Evolutionary conservation across 1,284 basidiomycete genomes (phyloP), one percentile per base, ranked within the genome.

Genomic region (Apiotrichum siamense): DNA sequence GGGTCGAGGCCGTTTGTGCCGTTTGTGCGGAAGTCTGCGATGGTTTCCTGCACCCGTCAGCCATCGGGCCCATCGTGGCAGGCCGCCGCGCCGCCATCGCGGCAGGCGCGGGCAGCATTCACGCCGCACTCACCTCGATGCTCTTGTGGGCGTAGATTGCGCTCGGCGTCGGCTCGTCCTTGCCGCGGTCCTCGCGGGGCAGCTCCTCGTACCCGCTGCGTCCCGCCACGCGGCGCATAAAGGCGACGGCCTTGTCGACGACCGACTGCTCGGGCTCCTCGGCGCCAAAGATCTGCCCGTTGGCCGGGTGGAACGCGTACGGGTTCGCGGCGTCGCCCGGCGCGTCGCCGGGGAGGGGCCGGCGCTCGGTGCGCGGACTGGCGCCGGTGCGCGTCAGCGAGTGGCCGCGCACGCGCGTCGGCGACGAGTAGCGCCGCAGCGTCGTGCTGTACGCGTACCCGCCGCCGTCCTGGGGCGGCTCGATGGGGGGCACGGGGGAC

Each of bases 401-500:
- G 32, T 36, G 20, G 25, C 44, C 43, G 38, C 49, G 49, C 29
- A 42, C 32, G 35, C 52, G 55, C 23, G 44, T 50, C n/a, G 55
- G 55, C 15, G 44, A 45, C 44, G 32, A 35, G 59, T 88, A 86
- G 55, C 87, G 70, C 46, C 87, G 73, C 23, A 90, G 76, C 0
- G 84, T 87, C 0, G 87, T 89, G 58, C 84, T 87, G 73, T 88
- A 89, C 3, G 86, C 83, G 64, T 89, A 90, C 20, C 57, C 57
- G n/a, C 49, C 44, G 31, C 29, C 41, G 10, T 21, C 27, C 18
- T 29, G 10, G 13, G 27, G 26, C 18, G 41, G 41, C 4, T 25
- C 24, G 15, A 20, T 17, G 5, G 27, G 41, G 12, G 9, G 18
- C 27, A 4, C 18, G 12, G 20, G 41, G 21, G 17, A 27, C 26